phyloP scores from a whole-genome alignment of 2,329 filamentous ascomycete genomes.

The Coniochaeta sp. region DNA sequence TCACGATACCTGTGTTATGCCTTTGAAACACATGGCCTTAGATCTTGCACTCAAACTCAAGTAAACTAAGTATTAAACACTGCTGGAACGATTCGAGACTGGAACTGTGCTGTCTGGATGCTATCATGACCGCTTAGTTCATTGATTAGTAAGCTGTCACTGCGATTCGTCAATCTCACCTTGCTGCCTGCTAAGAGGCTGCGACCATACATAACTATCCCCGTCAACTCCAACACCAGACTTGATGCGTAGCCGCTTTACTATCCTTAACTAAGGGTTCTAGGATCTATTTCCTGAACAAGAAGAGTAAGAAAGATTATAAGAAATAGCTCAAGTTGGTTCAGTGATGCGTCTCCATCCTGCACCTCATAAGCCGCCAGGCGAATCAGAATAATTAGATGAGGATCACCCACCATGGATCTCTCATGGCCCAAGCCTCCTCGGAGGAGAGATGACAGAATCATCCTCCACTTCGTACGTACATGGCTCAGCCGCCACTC shows the following conservation, averaged over 20 bases:
- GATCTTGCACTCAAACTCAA: too few species aligned
- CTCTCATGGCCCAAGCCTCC: constrained; percentile 22
- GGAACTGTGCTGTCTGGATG: too few species aligned
- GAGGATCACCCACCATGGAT: constrained; percentile 18
- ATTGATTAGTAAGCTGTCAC: neutral
- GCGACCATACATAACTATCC: neutral
- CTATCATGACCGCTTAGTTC: too few species aligned
- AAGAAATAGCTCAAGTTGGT: too few species aligned
- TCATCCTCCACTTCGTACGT: constrained; percentile 77
- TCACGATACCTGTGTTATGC: neutral
- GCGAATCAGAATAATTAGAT: neutral
- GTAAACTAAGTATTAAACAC: too few species aligned
- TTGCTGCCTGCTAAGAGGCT: neutral
- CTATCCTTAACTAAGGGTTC: too few species aligned
- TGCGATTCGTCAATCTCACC: neutral
- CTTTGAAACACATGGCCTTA: too few species aligned
- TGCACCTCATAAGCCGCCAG: neutral
- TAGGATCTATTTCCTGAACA: too few species aligned
- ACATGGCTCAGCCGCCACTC: neutral
- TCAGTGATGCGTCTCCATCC: too few species aligned
- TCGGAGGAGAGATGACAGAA: constrained; percentile 50
- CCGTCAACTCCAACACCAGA: neutral
- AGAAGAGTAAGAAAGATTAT: too few species aligned
- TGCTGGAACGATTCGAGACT: too few species aligned
- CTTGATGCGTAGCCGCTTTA: too few species aligned